Conservation (phyloP, 148 eudicot species). For the Amaranthus hypochondriacus region DNA sequence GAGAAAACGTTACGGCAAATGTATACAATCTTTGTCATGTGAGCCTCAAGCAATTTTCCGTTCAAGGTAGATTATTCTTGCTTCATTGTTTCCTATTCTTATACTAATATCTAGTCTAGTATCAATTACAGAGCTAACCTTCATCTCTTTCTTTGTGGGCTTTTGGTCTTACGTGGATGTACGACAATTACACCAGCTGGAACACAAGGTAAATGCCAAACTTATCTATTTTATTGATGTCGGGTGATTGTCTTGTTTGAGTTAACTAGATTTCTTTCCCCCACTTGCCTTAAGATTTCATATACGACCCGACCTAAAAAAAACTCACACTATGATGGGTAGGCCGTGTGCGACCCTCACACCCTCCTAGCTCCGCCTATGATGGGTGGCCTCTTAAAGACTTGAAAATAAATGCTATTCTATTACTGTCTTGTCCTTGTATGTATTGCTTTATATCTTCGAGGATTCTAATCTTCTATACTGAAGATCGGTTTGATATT, state of each 20-base stretch:
- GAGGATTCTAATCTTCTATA: too few species aligned
- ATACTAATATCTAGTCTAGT: not conserved
- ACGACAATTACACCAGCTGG: slow-evolving; percentile 48
- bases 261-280: not conserved
- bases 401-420: not conserved
- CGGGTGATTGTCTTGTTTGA: not conserved
- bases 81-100: not conserved
- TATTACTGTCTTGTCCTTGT: not conserved
- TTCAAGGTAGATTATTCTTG: slow-evolving; percentile 61
- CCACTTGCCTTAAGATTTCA: not conserved
- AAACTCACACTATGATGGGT: too few species aligned
- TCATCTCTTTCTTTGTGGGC: not conserved
- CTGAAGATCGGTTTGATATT: too few species aligned
- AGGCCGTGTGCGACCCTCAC: too few species aligned
- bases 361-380: not conserved
- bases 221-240: not conserved
- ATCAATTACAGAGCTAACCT: slow-evolving; percentile 5
- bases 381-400: not conserved
- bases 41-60: slow-evolving; percentile 90
- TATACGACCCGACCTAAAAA: not conserved
- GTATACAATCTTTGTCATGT: slow-evolving; percentile 74
- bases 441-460: too few species aligned
- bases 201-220: slow-evolving; percentile 53
- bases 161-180: slow-evolving; percentile 9
- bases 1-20: slow-evolving; percentile 64